phyloP scores from a whole-genome alignment of 345 rosid species.

The Gossypium bickii region DNA sequence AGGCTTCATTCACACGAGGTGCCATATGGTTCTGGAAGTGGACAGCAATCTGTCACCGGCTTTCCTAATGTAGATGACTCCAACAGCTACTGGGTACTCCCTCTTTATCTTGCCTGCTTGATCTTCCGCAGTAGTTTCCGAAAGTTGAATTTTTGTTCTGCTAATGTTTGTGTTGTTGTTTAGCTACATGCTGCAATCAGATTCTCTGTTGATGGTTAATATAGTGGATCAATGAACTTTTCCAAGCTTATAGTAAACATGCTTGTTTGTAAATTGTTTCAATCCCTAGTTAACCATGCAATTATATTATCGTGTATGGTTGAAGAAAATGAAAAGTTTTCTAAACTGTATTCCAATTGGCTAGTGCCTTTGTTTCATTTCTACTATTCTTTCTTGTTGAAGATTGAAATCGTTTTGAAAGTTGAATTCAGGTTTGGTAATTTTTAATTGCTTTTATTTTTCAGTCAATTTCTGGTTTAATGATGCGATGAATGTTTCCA shows the following conservation, averaged over 20 bases:
- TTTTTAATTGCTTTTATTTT: neutral
- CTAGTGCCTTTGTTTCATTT: neutral
- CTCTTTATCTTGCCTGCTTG: neutral
- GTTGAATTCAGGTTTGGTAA: neutral
- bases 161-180: neutral
- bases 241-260: neutral
- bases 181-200: neutral
- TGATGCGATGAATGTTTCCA: neutral
- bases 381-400: neutral
- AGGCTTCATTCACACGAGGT: slow-evolving; percentile 96
- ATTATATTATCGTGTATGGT: neutral
- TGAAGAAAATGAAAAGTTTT: neutral
- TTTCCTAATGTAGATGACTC: slow-evolving; percentile 80
- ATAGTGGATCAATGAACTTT: neutral
- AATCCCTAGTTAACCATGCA: neutral
- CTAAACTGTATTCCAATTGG: neutral
- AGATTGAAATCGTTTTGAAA: neutral
- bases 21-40: slow-evolving; percentile 98
- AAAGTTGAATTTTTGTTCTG: neutral
- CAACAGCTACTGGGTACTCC: slow-evolving; percentile 91
- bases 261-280: neutral
- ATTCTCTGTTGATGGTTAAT: neutral
- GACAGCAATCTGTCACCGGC: slow-evolving; percentile 97
- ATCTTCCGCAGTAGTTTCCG: neutral
- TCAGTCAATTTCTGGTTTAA: neutral